phyloP scores from a whole-genome alignment of 1,284 basidiomycete species.

The Leccinum variabile region DNA sequence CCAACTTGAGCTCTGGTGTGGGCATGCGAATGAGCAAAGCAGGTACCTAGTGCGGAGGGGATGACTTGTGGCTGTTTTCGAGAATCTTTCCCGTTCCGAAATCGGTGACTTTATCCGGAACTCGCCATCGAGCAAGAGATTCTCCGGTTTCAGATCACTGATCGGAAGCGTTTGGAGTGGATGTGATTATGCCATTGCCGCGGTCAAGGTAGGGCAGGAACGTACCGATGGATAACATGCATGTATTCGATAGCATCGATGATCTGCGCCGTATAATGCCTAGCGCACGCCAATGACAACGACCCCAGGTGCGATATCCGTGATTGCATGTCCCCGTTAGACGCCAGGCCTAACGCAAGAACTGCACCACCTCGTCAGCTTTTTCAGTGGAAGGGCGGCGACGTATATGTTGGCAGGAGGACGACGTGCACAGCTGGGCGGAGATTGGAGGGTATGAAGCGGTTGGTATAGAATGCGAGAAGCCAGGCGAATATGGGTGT shows the following conservation, averaged over 20 bases:
- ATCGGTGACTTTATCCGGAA: slow-evolving; percentile 93
- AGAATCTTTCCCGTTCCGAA: slow-evolving; percentile 95
- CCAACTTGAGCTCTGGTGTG: slow-evolving; percentile 79
- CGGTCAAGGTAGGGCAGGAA: slow-evolving; percentile 5
- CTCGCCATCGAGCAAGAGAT: slow-evolving; percentile 82
- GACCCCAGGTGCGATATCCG: slow-evolving; percentile 83
- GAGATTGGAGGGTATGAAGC: slow-evolving; percentile 76
- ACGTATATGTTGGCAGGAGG: slow-evolving; percentile 78
- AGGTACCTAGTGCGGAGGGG: neutral
- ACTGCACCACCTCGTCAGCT: slow-evolving; percentile 47
- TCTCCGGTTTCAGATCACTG: slow-evolving; percentile 91
- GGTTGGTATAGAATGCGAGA: slow-evolving; percentile 82
- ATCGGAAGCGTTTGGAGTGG: neutral
- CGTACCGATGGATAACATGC: slow-evolving; percentile 86
- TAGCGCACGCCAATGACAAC: slow-evolving; percentile 69
- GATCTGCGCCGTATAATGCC: slow-evolving; percentile 86
- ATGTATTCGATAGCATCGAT: slow-evolving; percentile 88
- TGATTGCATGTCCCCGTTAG: slow-evolving; percentile 85
- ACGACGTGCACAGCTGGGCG: slow-evolving; percentile 89
- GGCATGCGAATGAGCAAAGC: slow-evolving; percentile 10
- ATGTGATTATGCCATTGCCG: slow-evolving; percentile 12
- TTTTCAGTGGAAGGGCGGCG: neutral
- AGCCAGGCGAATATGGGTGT: slow-evolving; percentile 87
- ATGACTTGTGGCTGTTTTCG: slow-evolving; percentile 49
- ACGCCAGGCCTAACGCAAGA: slow-evolving; percentile 86